Base-by-base conservation (phyloP, 2,329 filamentous ascomycete species). In the Sclerotinia minor region DNA sequence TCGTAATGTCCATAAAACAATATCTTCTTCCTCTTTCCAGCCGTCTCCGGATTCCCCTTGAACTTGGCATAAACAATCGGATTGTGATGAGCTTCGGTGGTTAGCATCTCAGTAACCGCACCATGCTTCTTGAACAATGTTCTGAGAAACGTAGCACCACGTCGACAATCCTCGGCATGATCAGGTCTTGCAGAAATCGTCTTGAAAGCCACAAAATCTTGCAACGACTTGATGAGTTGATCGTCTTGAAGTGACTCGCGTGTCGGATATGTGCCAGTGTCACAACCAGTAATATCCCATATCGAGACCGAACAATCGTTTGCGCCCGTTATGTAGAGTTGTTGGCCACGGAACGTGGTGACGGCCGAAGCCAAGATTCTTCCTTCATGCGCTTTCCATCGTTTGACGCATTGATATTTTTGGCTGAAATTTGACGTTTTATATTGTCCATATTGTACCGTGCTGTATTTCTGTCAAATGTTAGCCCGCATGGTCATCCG, bases 1-100 rank as follows among this genome's bases (percentile, higher is more conserved):
- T 99, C 95, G 81, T 99, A 99, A 77, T 99, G 95, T 0, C 96
- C 95, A 76, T 99, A 99, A 77, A 99, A 99, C 0, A 99, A 81
- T 11, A 98, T 92, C 41, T 92, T 93, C 80, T 95, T 97, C 24
- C 92, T 86, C 35, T 86, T 82, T 35, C 85, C 83, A 0, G 86
- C 81, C 0, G 87, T 85, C 15, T 87, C 84, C 69, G 84, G 87
- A 78, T 89, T 95, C 5, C 90, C 93, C 55, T 87, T 86, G 77
- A 99, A 99, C 69, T 89, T 91, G 52, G 95, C 95, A 72, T 91
- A 90, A 0, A 99, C 93, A n/a, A 99, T 89, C 0, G 95, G 95
- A 76, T 98, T 98, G 73, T 92, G 74, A 41, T 85, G 83, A 73
- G 91, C 87, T 45, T 89, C 87, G 0, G 92, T 92, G 69, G 91